Evolutionary conservation across 139 green algal species (phyloP).

Genomic region (Chlorella sp.): DNA sequence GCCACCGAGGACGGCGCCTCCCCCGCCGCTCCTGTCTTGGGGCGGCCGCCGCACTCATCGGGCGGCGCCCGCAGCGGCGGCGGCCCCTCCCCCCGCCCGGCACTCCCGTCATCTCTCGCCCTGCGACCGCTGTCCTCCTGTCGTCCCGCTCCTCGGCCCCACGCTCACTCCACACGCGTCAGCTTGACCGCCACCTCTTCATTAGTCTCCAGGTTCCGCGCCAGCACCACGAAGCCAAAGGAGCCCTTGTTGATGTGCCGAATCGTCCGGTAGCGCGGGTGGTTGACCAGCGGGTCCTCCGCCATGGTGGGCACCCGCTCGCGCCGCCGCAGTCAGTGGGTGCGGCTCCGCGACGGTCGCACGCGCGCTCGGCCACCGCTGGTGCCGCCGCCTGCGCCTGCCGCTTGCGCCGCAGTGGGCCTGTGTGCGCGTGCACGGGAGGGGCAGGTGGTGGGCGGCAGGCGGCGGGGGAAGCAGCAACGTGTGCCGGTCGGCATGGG

Average conservation of each 20-base stretch:
- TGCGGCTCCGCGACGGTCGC: neutral
- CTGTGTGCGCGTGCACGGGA: too few relatives aligned
- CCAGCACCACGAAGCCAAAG: conserved; percentile 64
- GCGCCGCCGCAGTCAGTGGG: too few relatives aligned
- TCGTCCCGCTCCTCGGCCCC: too few relatives aligned
- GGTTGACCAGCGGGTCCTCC: conserved; percentile 17
- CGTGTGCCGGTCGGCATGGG: too few relatives aligned
- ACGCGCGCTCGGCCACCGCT: neutral
- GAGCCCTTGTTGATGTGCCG: conserved; percentile 52
- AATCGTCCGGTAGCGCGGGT: conserved; percentile 37
- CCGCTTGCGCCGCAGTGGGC: too few relatives aligned
- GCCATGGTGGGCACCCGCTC: conserved; percentile 10
- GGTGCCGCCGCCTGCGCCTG: neutral
- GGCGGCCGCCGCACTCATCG: neutral
- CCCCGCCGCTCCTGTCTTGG: too few relatives aligned
- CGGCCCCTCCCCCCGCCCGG: too few relatives aligned
- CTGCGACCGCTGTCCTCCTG: too few relatives aligned
- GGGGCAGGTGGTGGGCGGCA: too few relatives aligned
- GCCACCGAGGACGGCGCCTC: too few relatives aligned
- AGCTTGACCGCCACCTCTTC: conserved; percentile 62
- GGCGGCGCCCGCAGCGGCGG: too few relatives aligned
- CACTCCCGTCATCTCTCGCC: neutral
- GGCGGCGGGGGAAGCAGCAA: too few relatives aligned
- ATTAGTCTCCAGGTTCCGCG: conserved; percentile 36
- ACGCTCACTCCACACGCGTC: conserved; percentile 25